Conservation (phyloP, 2,329 filamentous ascomycete species). For the Fusarium sp. region DNA sequence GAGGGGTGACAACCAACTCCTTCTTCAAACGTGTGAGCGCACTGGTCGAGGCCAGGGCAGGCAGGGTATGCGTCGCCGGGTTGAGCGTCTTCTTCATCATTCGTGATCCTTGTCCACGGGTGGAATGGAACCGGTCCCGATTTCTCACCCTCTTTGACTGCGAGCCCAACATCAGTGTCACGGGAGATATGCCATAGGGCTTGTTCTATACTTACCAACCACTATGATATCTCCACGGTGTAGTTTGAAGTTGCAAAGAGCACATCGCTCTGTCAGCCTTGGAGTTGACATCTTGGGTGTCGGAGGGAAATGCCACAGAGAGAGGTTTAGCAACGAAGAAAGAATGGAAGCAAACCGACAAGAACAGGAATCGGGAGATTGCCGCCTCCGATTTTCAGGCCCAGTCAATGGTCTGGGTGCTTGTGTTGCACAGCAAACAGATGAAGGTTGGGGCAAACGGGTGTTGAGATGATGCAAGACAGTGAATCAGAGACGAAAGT, state of each 20-base stretch:
- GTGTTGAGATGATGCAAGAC: neutral
- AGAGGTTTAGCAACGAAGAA: neutral
- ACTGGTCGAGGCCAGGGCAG: neutral
- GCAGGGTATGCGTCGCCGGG: neutral
- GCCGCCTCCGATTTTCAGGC: neutral
- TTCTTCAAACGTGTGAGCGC: neutral
- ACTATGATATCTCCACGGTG: neutral
- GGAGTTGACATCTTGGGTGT: neutral
- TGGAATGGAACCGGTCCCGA: neutral
- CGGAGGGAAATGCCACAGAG: neutral
- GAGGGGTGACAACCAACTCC: neutral
- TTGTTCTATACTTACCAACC: neutral
- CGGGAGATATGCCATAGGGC: rapidly evolving
- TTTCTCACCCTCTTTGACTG: neutral
- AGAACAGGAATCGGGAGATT: neutral
- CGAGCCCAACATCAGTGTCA: neutral
- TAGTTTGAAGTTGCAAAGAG: neutral
- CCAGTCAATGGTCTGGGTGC: neutral
- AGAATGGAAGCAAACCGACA: neutral
- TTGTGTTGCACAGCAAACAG: neutral
- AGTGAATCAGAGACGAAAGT: neutral
- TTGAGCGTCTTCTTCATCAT: neutral
- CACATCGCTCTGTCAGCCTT: neutral
- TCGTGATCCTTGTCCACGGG: neutral
- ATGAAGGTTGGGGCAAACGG: neutral